Percentiles rank a stretch among this genome's conserved stretches.
These are phyloP conservation scores for Coemansia sp. DNA, from an alignment of 192 early-diverging fungal species.

Conservation along the genomic window DNA sequence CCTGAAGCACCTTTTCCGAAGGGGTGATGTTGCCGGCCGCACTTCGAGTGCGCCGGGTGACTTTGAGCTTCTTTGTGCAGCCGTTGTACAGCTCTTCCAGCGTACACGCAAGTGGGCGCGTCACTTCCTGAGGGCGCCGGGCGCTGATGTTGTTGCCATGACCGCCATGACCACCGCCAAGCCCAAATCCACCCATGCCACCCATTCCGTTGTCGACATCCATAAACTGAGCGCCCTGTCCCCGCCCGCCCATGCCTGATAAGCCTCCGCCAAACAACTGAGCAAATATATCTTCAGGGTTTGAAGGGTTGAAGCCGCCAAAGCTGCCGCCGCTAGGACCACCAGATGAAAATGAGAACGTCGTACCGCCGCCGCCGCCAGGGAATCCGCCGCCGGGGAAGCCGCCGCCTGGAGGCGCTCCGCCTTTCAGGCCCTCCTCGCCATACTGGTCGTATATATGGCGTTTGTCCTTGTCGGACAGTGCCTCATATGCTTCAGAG, in stretches of 20 bases:
- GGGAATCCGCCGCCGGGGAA: constrained; percentile 31
- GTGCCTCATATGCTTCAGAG: constrained; percentile 95
- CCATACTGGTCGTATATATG: constrained; percentile 92
- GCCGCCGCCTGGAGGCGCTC: constrained; percentile 56
- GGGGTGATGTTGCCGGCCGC: constrained; percentile 35
- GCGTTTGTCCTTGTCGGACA: constrained; percentile 89
- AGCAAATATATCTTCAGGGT: constrained; percentile 89
- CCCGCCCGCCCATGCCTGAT: constrained; percentile 49
- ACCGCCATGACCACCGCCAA: constrained; percentile 23
- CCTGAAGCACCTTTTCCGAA: constrained; percentile 77
- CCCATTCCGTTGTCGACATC: constrained; percentile 57
- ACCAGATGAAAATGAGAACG: constrained; percentile 67
- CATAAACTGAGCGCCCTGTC: constrained; percentile 53
- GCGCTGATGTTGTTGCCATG: constrained; percentile 37
- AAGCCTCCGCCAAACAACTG: constrained; percentile 72
- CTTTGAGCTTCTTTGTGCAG: constrained; percentile 87
- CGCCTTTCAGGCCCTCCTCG: constrained; percentile 81
- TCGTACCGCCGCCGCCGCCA: constrained; percentile 56
- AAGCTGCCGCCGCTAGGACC: constrained; percentile 61
- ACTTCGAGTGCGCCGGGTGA: constrained; percentile 65
- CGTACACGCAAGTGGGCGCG: constrained; percentile 70
- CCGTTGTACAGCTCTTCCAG: constrained; percentile 93
- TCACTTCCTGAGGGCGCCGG: constrained; percentile 64
- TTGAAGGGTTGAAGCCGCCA: constrained; percentile 68
- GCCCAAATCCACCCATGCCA: constrained; percentile 43